Evolutionary conservation across 495 filamentous ascomycete species (phyloP).

Genomic region (Lepidopterella palustris): DNA sequence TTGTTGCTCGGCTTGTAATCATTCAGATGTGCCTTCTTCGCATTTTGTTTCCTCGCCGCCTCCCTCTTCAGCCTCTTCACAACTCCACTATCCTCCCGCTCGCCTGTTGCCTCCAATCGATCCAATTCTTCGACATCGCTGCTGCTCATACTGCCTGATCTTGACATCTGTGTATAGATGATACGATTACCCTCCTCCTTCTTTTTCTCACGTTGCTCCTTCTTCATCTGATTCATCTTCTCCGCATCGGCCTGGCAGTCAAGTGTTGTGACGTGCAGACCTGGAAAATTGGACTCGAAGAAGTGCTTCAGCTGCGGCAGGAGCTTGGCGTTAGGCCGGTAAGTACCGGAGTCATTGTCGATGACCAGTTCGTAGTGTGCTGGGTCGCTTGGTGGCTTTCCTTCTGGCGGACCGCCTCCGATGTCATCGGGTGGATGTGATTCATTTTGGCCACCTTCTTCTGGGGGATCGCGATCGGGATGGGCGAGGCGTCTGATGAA

Average conservation of each 20-base stretch:
- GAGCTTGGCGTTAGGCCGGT: conserved; percentile 70
- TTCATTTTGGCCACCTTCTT: conserved; percentile 16
- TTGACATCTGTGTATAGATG: conserved; percentile 58
- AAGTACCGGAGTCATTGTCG: conserved; percentile 92
- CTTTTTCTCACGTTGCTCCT: conserved; percentile 58
- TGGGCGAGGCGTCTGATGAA: conserved; percentile 66
- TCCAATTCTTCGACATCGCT: conserved; percentile 70
- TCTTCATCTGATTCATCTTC: conserved; percentile 54
- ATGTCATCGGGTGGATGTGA: conserved; percentile 40
- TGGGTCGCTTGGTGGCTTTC: conserved; percentile 48
- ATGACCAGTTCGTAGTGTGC: conserved; percentile 78
- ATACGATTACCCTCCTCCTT: conserved; percentile 54
- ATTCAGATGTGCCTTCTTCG: conserved; percentile 17
- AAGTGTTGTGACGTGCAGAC: conserved; percentile 61
- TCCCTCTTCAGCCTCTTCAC: conserved; percentile 17
- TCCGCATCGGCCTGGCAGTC: conserved; percentile 62
- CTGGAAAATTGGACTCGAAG: conserved; percentile 62
- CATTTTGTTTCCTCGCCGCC: conserved; percentile 12
- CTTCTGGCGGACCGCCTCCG: conserved; percentile 34
- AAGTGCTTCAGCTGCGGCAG: conserved; percentile 65
- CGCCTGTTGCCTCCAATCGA: conserved; percentile 38
- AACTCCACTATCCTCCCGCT: conserved; percentile 12
- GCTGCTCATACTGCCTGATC: conserved; percentile 53
- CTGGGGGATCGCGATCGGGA: conserved; percentile 19
- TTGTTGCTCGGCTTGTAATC: conserved; percentile 17